Percentiles rank a stretch among this genome's conserved stretches.
Conservation (phyloP, 2,329 filamentous ascomycete species). For the Talaromyces atroroseus region DNA sequence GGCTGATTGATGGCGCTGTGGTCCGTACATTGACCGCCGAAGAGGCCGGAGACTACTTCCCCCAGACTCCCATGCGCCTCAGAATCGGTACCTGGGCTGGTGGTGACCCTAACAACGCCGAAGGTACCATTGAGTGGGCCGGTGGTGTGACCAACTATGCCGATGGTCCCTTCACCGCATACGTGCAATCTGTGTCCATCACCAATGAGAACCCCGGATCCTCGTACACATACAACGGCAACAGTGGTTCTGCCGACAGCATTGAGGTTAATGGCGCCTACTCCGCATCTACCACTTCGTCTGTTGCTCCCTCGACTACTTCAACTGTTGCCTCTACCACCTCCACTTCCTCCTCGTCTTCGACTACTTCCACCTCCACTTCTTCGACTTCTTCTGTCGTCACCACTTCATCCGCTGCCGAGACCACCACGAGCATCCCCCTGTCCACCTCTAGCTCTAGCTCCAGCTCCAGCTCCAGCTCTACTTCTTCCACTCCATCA, state of each 20-base stretch:
- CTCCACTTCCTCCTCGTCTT: neutral
- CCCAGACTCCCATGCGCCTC: constrained; percentile 68
- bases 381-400: neutral
- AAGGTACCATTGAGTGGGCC: constrained; percentile 61
- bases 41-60: constrained; percentile 59
- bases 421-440: neutral
- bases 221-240: constrained; percentile 61
- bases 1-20: constrained; percentile 57
- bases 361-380: neutral
- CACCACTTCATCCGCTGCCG: neutral
- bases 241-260: constrained; percentile 57
- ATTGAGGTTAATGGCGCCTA: constrained; percentile 69
- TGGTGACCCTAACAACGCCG: constrained; percentile 43
- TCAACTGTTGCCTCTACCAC: constrained; percentile 1
- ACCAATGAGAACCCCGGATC: constrained; percentile 54
- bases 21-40: constrained; percentile 58
- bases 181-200: constrained; percentile 57
- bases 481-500: neutral
- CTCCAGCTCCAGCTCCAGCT: neutral
- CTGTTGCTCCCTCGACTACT: neutral
- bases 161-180: constrained; percentile 67
- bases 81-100: constrained; percentile 67
- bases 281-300: neutral
- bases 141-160: constrained; percentile 63
- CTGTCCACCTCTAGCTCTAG: neutral